Evolutionary conservation across 495 filamentous ascomycete genomes (phyloP), one percentile per base, ranked within the genome.

Genomic region (Aspergillus taichungensis): DNA sequence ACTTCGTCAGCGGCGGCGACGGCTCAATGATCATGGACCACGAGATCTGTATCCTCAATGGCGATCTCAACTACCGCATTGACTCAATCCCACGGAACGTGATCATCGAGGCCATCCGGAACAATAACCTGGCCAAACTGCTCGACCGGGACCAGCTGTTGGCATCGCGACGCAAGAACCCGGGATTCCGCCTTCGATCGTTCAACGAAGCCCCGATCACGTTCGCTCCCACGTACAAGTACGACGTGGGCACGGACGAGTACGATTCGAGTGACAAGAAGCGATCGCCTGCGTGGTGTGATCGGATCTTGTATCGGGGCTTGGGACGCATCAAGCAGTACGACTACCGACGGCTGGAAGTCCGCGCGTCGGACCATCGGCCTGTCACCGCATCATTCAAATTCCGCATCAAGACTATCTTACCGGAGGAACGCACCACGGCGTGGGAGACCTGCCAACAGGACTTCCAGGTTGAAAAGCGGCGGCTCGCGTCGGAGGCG

Each of bases 51-150:
- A 81, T 98, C 40, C 65, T 96, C 13, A 96, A 97, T 58, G 92
- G 92, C 12, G 92, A 98, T 58, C 78, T 98, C 35, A 98, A 98
- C 62, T 98, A 98, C 66, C 89, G 92, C 34, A 97, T 98, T 55
- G 92, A 98, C 62, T 83, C 88, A n/a, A 95, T 96, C 75, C 82
- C 84, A 13, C 84, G 92, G 8, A 85, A 96, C 55, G 85, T 85
- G 6, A 89, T 97, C 31, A 84, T 98, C 40, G 82, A 82, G 43
- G 87, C 84, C 0, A 73, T 96, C 41, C 83, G 82, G 34, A 68
- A 79, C 37, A 81, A 82, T 49, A 94, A 96, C 53, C 74, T 97
- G 3, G 49, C 66, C n/a, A 92, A 95, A 60, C 76, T 97, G n/a
- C 76, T 98, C 0, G 92, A 97, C 35, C 80, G 94, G 32, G 92